These are phyloP conservation scores for Eucalyptus marginata DNA, from an alignment of 345 rosid genomes.

Conservation along the genomic window DNA sequence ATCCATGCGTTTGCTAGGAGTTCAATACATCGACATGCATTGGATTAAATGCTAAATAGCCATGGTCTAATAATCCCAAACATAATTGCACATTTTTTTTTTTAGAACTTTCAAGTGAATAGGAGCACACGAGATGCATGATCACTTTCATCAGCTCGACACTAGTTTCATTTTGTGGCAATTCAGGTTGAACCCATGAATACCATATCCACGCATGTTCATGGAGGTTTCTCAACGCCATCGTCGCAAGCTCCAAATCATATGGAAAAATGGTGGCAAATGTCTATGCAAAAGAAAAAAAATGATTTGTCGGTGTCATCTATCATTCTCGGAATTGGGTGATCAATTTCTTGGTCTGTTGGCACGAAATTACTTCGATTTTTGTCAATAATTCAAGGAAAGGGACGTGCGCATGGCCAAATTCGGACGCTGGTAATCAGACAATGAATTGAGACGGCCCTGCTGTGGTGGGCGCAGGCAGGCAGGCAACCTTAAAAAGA, in stretches of 20 bases:
- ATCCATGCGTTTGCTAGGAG: background rate
- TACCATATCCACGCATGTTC: background rate
- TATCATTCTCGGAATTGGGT: background rate
- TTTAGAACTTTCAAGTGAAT: background rate
- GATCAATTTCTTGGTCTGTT: background rate
- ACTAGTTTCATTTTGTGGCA: too few species aligned
- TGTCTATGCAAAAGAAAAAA: background rate
- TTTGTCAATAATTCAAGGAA: background rate
- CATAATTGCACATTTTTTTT: background rate
- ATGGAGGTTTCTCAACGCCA: background rate
- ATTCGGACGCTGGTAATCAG: background rate
- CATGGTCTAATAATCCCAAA: background rate
- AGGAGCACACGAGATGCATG: background rate
- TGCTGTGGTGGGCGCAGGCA: background rate
- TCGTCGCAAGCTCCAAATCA: background rate
- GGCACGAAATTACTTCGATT: background rate
- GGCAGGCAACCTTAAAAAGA: background rate
- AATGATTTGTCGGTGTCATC: background rate
- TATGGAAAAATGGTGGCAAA: background rate
- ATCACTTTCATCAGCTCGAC: background rate
- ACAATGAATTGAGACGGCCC: background rate
- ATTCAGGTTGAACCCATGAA: background rate
- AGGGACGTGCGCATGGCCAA: background rate
- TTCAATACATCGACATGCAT: fast-evolving
- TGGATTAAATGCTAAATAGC: background rate